A percentile compares a stretch with the other conserved stretches of the same genome.
Conservation (phyloP, 768 basidiomycete genomes). For the Russula sp. region DNA sequence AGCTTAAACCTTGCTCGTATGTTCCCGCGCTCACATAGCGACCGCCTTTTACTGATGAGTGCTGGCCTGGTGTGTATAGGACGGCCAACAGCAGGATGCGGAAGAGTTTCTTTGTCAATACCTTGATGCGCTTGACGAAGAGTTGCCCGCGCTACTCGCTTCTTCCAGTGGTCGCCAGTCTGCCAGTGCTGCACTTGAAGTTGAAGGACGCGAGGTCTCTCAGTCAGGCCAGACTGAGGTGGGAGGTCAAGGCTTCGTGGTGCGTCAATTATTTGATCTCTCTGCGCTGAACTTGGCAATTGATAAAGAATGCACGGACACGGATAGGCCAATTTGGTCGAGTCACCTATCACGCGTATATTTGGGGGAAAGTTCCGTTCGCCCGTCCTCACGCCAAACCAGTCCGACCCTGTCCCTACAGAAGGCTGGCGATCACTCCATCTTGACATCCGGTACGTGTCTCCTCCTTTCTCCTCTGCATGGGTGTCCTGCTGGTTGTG, state of each 20-base stretch:
- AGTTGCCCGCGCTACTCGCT: not conserved
- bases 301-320: not conserved
- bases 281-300: not conserved
- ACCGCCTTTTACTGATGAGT: not conserved
- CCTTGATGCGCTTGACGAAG: not conserved
- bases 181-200: not conserved
- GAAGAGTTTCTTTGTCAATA: not conserved
- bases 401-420: conserved; percentile 79
- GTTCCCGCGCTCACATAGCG: conserved; percentile 33
- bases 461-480: not conserved
- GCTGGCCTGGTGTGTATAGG: conserved; percentile 11
- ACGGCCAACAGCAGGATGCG: not conserved
- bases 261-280: not conserved
- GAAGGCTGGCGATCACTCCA: conserved; percentile 86
- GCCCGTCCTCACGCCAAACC: conserved; percentile 71
- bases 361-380: conserved; percentile 52
- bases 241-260: not conserved
- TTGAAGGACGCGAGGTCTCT: not conserved
- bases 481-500: no score
- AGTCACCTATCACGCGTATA: not conserved
- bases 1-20: conserved; percentile 90
- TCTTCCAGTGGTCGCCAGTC: not conserved
- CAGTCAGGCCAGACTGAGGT: not conserved
- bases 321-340: not conserved
- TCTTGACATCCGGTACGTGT: conserved; percentile 73